Conservation (phyloP, 164 flowering plant genomes). For the Cinnamomum chago region DNA sequence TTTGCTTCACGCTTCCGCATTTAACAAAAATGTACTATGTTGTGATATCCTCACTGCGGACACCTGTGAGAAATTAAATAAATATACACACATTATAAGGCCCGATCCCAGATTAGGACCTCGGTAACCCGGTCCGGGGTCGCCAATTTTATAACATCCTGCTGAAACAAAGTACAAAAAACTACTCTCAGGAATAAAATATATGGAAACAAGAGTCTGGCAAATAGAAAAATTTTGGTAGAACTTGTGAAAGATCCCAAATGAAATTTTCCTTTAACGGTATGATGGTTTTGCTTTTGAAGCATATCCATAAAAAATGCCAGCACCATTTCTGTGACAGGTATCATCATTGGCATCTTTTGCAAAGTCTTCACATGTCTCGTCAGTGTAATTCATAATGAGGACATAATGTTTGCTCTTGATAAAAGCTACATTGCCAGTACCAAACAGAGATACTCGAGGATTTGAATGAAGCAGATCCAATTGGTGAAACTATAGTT, state of each 20-base stretch:
- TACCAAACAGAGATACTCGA: constrained; percentile 1
- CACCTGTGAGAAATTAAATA: too few species aligned
- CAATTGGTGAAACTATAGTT: background rate
- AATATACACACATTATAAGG: too few species aligned
- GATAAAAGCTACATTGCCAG: constrained; percentile 12
- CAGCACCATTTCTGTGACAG: constrained; percentile 21
- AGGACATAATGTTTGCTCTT: constrained; percentile 24
- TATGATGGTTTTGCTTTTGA: constrained; percentile 7
- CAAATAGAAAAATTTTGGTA: background rate
- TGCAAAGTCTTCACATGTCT: constrained; percentile 10
- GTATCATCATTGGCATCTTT: constrained; percentile 18
- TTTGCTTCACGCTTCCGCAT: too few species aligned
- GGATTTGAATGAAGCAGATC: background rate
- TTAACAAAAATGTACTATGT: too few species aligned
- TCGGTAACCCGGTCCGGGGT: too few species aligned
- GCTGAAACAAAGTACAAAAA: background rate
- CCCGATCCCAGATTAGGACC: too few species aligned
- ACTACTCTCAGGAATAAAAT: background rate
- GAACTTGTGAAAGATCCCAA: too few species aligned
- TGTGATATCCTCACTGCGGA: too few species aligned
- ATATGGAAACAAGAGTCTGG: constrained; percentile 4
- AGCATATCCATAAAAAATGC: constrained; percentile 12
- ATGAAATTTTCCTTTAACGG: too few species aligned
- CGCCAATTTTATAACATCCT: background rate
- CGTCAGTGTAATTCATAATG: constrained; percentile 18